phyloP scores from a whole-genome alignment of 2,329 filamentous ascomycete species.

The Berkeleyomyces basicola region DNA sequence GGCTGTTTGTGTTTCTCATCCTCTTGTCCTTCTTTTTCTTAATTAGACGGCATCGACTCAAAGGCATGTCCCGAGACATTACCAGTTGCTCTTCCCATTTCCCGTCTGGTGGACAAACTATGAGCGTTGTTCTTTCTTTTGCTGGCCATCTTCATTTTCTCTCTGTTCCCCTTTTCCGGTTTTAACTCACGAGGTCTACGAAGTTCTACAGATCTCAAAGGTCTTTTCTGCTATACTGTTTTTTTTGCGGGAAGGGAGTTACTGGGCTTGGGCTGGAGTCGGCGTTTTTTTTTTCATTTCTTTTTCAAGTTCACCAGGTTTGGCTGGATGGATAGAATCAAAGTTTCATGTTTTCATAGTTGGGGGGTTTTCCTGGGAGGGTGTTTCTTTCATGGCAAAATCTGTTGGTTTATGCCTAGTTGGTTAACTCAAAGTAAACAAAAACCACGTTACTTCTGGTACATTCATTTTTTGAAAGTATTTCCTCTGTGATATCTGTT shows the following conservation, averaged over 20 bases:
- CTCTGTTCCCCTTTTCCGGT: conserved; percentile 17
- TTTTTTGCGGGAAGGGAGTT: conserved; percentile 18
- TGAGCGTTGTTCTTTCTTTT: conserved; percentile 16
- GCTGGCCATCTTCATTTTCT: conserved; percentile 17
- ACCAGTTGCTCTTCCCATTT: background rate
- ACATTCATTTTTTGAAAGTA: too few relatives aligned
- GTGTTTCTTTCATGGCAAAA: background rate
- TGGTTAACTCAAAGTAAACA: too few relatives aligned
- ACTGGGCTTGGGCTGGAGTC: background rate
- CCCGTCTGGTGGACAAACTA: conserved; percentile 3
- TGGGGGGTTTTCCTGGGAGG: background rate
- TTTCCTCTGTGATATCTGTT: too few relatives aligned
- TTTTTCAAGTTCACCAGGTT: conserved; percentile 7
- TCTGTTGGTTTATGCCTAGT: background rate
- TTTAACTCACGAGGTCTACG: conserved; percentile 7
- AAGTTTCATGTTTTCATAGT: background rate
- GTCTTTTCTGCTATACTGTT: background rate
- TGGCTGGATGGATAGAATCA: background rate
- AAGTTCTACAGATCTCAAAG: background rate
- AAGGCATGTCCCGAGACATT: conserved; percentile 1
- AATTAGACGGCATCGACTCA: conserved; percentile 1
- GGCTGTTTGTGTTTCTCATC: background rate
- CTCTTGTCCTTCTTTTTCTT: background rate
- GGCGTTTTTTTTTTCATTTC: conserved; percentile 1
- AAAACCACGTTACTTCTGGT: too few relatives aligned